A percentile compares a stretch with the other conserved stretches of the same genome.
Conservation (phyloP, 208 protist species). For the Wallacemonas sp. region DNA sequence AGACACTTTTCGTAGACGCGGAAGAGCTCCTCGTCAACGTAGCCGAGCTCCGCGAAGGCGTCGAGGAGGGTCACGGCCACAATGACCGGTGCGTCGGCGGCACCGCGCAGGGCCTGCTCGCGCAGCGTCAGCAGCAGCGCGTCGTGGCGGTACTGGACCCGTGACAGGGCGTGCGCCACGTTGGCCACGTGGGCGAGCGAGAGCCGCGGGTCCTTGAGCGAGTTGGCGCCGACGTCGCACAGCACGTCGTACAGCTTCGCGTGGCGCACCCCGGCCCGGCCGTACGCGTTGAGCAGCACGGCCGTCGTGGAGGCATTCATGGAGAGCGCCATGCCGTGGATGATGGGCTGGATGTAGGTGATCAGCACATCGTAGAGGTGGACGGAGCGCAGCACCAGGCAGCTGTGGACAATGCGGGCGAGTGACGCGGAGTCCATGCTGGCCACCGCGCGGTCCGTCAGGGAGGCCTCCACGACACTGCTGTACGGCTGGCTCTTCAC, state of each 20-base stretch:
- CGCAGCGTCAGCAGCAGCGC: conserved; percentile 75
- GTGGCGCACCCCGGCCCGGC: conserved; percentile 82
- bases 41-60: conserved; percentile 74
- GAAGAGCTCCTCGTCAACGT: conserved; percentile 81
- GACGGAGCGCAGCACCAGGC: conserved; percentile 70
- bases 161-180: conserved; percentile 80
- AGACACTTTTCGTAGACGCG: conserved; percentile 67
- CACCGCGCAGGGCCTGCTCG: conserved; percentile 66
- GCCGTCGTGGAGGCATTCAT: conserved; percentile 76
- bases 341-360: conserved; percentile 70
- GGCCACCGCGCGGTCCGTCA: conserved; percentile 36
- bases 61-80: conserved; percentile 84
- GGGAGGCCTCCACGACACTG: conserved; percentile 47
- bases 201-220: conserved; percentile 65
- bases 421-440: conserved; percentile 68
- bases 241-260: conserved; percentile 68
- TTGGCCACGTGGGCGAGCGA: conserved; percentile 86
- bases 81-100: conserved; percentile 45
- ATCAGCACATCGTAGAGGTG: conserved; percentile 82
- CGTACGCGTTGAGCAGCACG: conserved; percentile 90
- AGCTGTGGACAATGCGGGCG: conserved; percentile 82
- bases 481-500: conserved; percentile 61
- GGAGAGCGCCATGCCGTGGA: conserved; percentile 27
- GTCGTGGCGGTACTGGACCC: conserved; percentile 66
- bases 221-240: conserved; percentile 54